Conservation (phyloP, 75 land plant genomes). For the Cunninghamia lanceolata region DNA sequence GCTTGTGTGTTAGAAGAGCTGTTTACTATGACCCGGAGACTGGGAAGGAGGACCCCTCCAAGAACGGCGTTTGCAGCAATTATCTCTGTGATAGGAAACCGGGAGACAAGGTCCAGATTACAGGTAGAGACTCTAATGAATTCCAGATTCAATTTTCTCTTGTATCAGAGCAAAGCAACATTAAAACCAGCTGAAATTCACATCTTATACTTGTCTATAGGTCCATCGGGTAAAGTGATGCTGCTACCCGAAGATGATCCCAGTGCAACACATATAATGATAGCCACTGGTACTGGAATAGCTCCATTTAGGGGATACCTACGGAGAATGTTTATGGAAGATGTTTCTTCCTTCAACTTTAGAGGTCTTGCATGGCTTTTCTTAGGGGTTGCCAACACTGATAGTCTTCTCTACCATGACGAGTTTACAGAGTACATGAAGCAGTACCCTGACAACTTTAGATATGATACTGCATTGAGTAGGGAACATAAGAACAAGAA, state of each 20-base stretch:
- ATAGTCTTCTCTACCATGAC: constrained; percentile 90
- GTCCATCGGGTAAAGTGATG: constrained; percentile 93
- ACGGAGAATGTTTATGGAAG: constrained; percentile 95
- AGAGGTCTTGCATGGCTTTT: constrained; percentile 94
- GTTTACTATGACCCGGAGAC: constrained; percentile 90
- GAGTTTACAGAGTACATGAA: constrained; percentile 72
- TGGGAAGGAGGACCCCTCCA: constrained; percentile 88
- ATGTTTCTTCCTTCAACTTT: constrained; percentile 62
- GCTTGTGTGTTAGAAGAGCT: constrained; percentile 89
- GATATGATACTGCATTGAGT: constrained; percentile 87
- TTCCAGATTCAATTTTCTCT: not conserved
- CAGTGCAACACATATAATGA: constrained; percentile 94
- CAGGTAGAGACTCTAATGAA: constrained; percentile 41
- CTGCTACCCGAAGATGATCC: constrained; percentile 81
- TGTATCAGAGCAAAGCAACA: not conserved
- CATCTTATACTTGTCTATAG: constrained; percentile 24
- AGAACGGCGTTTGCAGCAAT: constrained; percentile 93
- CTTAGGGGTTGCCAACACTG: constrained; percentile 91
- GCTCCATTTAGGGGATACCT: constrained; percentile 92
- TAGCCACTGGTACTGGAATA: constrained; percentile 96
- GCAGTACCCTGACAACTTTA: constrained; percentile 77
- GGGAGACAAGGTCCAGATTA: constrained; percentile 79
- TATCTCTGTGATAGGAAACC: constrained; percentile 85
- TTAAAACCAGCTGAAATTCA: not conserved
- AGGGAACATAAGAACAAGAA: constrained; percentile 81